Evolutionary conservation across 2,329 filamentous ascomycete genomes (phyloP).

Genomic region (Pezicula radicicola): DNA sequence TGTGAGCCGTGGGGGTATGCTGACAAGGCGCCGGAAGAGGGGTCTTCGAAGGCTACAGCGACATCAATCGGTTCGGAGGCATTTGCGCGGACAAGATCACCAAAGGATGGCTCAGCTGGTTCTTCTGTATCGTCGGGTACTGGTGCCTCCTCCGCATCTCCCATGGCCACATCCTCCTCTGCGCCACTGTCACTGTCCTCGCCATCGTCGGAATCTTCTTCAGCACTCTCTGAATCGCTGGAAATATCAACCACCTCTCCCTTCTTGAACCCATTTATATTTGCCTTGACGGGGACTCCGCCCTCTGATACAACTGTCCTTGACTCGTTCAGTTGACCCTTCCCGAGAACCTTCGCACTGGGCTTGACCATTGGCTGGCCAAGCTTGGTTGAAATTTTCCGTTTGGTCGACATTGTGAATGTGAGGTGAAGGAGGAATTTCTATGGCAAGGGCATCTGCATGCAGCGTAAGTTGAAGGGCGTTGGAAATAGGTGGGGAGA

Average conservation of each 20-base stretch:
- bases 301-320: slow-evolving; percentile 47
- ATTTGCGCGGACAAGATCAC: slow-evolving; percentile 73
- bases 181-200: slow-evolving; percentile 43
- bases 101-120: slow-evolving; percentile 65
- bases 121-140: slow-evolving; percentile 30
- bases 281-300: slow-evolving; percentile 17
- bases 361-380: slow-evolving; percentile 52
- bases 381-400: slow-evolving; percentile 56
- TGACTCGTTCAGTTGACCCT: slow-evolving; percentile 55
- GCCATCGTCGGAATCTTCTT: slow-evolving; percentile 42
- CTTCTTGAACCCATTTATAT: slow-evolving; percentile 11
- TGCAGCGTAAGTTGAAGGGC: too few species aligned
- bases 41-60: slow-evolving; percentile 50
- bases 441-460: too few species aligned
- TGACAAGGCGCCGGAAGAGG: slow-evolving; percentile 13
- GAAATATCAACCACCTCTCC: slow-evolving; percentile 51
- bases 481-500: too few species aligned
- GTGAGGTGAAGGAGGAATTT: neutral
- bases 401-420: slow-evolving; percentile 53
- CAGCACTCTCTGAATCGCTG: slow-evolving; percentile 49
- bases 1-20: slow-evolving; percentile 17
- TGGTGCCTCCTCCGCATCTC: slow-evolving; percentile 30
- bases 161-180: slow-evolving; percentile 38
- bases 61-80: slow-evolving; percentile 77
- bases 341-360: slow-evolving; percentile 48